phyloP scores from a whole-genome alignment of 305 asterid genomes.

The Solanum chacoense region DNA sequence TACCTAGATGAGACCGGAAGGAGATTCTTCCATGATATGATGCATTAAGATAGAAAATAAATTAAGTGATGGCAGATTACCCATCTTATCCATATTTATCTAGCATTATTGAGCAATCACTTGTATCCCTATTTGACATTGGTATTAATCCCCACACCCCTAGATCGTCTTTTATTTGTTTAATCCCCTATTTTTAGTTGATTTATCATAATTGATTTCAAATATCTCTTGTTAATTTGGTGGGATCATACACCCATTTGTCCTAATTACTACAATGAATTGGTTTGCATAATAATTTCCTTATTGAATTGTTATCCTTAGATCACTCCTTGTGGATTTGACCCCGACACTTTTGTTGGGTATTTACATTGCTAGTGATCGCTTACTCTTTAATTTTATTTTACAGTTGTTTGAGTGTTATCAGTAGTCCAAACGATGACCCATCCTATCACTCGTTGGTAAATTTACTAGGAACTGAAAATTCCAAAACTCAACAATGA shows the following conservation, averaged over 20 bases:
- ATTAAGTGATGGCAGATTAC: neutral
- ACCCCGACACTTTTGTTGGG: neutral
- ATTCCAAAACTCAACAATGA: too few relatives aligned
- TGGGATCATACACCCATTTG: neutral
- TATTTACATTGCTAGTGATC: neutral
- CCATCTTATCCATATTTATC: neutral
- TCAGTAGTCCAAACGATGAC: neutral
- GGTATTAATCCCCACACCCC: neutral
- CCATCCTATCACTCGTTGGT: neutral
- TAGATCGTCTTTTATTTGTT: too few relatives aligned
- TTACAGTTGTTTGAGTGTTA: neutral
- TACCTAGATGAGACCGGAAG: neutral
- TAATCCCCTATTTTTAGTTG: neutral
- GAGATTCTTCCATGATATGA: neutral
- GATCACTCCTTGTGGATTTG: neutral
- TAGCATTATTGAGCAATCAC: neutral
- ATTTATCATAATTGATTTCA: neutral
- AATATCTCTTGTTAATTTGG: neutral
- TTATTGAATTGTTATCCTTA: neutral
- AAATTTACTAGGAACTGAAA: neutral
- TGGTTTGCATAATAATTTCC: neutral
- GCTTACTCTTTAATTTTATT: neutral
- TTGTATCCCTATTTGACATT: too few relatives aligned
- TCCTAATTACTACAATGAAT: neutral
- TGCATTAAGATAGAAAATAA: neutral